These are phyloP conservation scores for Phialophora chinensis DNA, from an alignment of 2,329 filamentous ascomycete genomes.

Conservation along the genomic window DNA sequence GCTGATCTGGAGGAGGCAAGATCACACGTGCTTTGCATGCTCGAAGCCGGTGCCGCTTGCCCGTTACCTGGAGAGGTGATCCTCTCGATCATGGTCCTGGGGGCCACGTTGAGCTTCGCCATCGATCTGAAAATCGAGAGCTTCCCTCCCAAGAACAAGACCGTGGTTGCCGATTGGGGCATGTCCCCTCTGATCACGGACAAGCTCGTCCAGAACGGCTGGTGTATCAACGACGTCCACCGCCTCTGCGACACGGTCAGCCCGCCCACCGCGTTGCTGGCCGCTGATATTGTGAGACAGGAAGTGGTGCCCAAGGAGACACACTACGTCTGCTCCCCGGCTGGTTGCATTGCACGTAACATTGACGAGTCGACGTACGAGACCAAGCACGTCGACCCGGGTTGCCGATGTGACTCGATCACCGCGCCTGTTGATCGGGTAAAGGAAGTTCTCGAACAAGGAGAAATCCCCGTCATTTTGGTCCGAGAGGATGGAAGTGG, in stretches of 20 bases:
- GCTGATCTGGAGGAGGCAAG: constrained; percentile 21
- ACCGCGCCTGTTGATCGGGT: constrained; percentile 15
- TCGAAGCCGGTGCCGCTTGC: constrained; percentile 2
- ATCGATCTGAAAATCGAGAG: constrained; percentile 18
- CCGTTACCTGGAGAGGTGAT: constrained; percentile 11
- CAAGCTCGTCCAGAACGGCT: constrained; percentile 8
- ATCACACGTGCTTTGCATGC: constrained; percentile 9
- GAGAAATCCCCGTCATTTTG: constrained; percentile 17
- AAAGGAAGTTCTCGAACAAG: constrained; percentile 14
- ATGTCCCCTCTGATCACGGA: constrained; percentile 5
- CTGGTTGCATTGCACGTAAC: constrained; percentile 16
- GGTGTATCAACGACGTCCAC: constrained; percentile 20
- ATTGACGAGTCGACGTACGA: constrained; percentile 22
- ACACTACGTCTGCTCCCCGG: constrained; percentile 5
- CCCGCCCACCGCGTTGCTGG: constrained; percentile 13
- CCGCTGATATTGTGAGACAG: background rate
- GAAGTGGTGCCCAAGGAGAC: constrained; percentile 10
- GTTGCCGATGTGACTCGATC: constrained; percentile 17
- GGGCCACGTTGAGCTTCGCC: constrained; percentile 8
- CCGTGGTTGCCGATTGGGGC: constrained; percentile 19
- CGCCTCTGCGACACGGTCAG: constrained; percentile 14
- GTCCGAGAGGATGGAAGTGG: constrained; percentile 1
- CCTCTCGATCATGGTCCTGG: constrained; percentile 21
- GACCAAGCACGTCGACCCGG: constrained; percentile 16
- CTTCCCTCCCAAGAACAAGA: constrained; percentile 16